Conservation (phyloP, 768 basidiomycete genomes). For the Glaciozyma martinii region DNA sequence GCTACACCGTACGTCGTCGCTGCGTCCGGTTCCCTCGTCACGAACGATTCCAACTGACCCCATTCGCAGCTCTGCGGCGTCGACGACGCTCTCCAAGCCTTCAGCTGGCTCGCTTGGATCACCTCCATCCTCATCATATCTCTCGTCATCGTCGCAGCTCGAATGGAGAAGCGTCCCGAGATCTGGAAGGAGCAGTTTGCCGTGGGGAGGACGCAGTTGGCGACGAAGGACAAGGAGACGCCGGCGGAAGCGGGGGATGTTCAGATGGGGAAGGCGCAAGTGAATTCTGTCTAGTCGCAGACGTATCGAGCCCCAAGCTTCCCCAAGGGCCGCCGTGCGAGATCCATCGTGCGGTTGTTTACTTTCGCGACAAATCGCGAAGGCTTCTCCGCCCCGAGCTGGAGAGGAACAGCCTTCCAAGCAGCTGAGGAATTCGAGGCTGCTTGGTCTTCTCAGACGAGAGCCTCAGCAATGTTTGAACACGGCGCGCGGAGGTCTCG, state of each 20-base stretch:
- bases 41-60: constrained; percentile 1
- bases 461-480: too few relatives aligned
- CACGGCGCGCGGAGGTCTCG: background rate
- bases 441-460: too few relatives aligned
- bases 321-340: too few relatives aligned
- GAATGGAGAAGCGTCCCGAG: background rate
- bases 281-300: too few relatives aligned
- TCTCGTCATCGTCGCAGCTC: background rate
- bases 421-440: too few relatives aligned
- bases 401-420: too few relatives aligned
- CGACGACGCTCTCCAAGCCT: constrained; percentile 10
- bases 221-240: background rate
- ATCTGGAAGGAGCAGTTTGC: background rate
- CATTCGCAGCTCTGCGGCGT: background rate
- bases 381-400: too few relatives aligned
- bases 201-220: background rate
- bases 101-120: constrained; percentile 22
- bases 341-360: too few relatives aligned
- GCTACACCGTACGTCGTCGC: background rate
- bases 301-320: too few relatives aligned
- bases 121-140: background rate
- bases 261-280: too few relatives aligned
- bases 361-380: too few relatives aligned
- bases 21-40: background rate
- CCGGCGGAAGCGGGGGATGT: background rate